Evolutionary conservation across 495 filamentous ascomycete genomes (phyloP), one percentile per base, ranked within the genome.

Genomic region (Lepidopterella palustris): DNA sequence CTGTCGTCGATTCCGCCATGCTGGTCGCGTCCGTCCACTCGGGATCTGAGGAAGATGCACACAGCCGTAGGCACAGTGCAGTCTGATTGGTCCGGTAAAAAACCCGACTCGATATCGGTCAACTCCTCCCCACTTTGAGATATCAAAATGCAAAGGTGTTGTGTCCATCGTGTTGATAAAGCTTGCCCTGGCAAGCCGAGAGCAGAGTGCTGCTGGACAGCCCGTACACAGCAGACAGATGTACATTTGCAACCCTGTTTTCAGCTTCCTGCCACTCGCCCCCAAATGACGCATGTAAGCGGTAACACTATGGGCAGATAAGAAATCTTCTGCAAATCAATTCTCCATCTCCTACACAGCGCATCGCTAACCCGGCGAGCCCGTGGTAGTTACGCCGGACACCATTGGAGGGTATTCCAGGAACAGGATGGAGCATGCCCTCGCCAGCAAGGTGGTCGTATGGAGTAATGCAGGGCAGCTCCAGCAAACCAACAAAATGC

Each of bases 301-400:
- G 6, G 47, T 50, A 27, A 5, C 20, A 50, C 47, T 10, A 48
- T 18, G 23, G 57, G 53, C 53, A 57, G 58, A 65, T 61, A 61
- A 65, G 58, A 47, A 29, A 45, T 11, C 27, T 45, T 51, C 51
- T 49, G 58, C 55, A 65, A 61, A 55, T 55, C 47, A 47, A 45
- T 52, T 26, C 10, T 53, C 32, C 59, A 18, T 53, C 55, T 26
- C 47, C 1, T 53, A 52, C 62, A 42, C 48, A n/a, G 20, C 31
- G 51, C 49, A 58, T 55, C 32, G 52, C 40, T 59, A 59, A 60
- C 50, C 26, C 35, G 50, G 45, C 50, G 57, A 59, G 55, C 63
- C 55, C 55, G 63, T 66, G 63, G 28, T 24, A 6, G 23, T 2
- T 24, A 50, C 9, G 20, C 21, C 21, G 24, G 25, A 27, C 5